Conservation (phyloP, 1,139 yeast species). For the Blastobotrys serpentis region DNA sequence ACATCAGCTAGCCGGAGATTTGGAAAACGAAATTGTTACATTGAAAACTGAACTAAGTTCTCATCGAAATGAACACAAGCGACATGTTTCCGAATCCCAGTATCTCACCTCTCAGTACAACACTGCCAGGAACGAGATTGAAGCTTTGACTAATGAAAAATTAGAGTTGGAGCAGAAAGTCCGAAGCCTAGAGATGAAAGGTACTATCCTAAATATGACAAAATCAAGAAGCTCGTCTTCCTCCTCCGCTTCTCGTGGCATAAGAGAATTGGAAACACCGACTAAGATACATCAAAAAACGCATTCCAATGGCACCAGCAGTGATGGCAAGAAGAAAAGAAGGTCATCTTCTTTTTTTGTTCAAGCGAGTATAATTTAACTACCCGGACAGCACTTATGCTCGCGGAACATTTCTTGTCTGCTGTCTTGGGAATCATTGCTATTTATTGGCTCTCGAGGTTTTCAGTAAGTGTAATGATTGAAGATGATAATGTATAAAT, state of each 20-base stretch:
- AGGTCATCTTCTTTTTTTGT: conserved; percentile 25
- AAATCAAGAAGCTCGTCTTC: conserved; percentile 11
- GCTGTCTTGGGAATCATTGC: conserved; percentile 20
- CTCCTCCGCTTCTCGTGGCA: conserved; percentile 1
- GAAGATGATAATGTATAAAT: background rate
- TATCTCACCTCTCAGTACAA: conserved; percentile 30
- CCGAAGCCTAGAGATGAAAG: conserved; percentile 12
- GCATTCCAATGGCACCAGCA: conserved; percentile 2
- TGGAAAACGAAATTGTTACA: conserved; percentile 13
- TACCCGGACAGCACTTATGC: conserved; percentile 24
- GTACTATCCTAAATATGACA: conserved; percentile 10
- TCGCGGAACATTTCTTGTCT: conserved; percentile 20
- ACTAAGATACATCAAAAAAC: conserved; percentile 11
- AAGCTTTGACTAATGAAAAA: conserved; percentile 17
- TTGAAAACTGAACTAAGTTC: conserved; percentile 23
- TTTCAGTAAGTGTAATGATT: background rate
- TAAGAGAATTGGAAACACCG: conserved; percentile 17
- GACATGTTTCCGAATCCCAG: conserved; percentile 27
- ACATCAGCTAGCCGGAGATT: conserved; percentile 4
- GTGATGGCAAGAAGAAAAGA: conserved; percentile 13
- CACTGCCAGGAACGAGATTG: conserved; percentile 24
- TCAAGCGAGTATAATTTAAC: conserved; percentile 26
- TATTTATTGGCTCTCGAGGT: background rate
- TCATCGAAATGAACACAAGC: conserved; percentile 26
- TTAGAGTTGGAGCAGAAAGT: conserved; percentile 17